Percentiles rank a stretch among this genome's conserved stretches.
Conservation (phyloP, 331 rosid species). For the Rhamnella rubrinervis region DNA sequence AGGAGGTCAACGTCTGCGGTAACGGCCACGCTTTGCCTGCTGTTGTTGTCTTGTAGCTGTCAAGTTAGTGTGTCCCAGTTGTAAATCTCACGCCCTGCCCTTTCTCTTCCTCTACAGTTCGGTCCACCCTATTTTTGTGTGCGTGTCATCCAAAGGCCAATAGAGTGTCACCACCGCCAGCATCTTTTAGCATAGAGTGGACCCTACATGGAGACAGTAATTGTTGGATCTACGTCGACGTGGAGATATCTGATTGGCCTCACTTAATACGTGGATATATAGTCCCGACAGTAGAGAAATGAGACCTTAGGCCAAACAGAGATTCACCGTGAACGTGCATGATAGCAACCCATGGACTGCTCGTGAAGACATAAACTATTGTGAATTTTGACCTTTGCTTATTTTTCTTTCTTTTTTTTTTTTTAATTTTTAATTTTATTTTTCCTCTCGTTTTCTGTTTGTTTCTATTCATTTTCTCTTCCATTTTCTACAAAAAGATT, state of each 20-base stretch:
- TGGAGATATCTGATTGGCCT: too few species aligned
- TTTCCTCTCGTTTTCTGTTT: too few species aligned
- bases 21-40: conserved; percentile 12
- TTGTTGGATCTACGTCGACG: too few species aligned
- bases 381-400: too few species aligned
- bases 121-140: background rate
- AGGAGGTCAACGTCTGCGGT: conserved; percentile 14
- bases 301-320: background rate
- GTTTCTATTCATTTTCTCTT: too few species aligned
- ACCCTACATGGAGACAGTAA: too few species aligned
- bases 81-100: conserved; percentile 10
- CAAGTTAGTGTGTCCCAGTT: conserved; percentile 28
- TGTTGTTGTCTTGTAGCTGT: conserved; percentile 42
- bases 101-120: background rate
- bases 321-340: conserved; percentile 9
- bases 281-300: too few species aligned
- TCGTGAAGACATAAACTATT: conserved; percentile 11
- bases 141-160: background rate
- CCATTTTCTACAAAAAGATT: too few species aligned
- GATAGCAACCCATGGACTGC: conserved; percentile 17
- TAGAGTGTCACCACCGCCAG: background rate
- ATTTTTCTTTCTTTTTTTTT: too few species aligned
- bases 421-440: too few species aligned
- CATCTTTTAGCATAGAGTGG: background rate
- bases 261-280: too few species aligned